Evolutionary conservation across 495 filamentous ascomycete genomes (phyloP).

Genomic region (Glarea lozoyensis): DNA sequence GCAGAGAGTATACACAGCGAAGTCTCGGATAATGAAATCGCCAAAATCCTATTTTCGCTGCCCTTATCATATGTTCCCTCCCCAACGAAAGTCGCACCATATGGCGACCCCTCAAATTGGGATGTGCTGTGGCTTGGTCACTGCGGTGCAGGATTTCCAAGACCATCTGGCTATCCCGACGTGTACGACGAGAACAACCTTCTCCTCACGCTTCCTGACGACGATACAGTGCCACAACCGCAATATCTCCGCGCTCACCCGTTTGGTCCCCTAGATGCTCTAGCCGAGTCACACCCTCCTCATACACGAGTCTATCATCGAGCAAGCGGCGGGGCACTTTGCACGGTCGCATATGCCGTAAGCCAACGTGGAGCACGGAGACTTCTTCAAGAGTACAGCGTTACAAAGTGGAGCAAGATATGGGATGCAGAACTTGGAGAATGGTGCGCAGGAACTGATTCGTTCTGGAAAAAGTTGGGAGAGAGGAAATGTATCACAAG

Average conservation of each 20-base stretch:
- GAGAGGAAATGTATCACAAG: slow-evolving; percentile 32
- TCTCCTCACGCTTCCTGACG: slow-evolving; percentile 25
- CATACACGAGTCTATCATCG: slow-evolving; percentile 37
- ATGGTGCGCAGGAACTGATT: slow-evolving; percentile 31
- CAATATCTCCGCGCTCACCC: slow-evolving; percentile 35
- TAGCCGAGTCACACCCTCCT: slow-evolving; percentile 28
- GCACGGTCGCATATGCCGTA: slow-evolving; percentile 40
- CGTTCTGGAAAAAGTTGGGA: not conserved
- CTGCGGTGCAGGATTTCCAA: slow-evolving; percentile 36
- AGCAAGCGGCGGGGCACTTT: slow-evolving; percentile 26
- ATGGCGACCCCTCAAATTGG: slow-evolving; percentile 32
- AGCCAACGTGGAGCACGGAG: slow-evolving; percentile 34
- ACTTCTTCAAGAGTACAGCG: slow-evolving; percentile 30
- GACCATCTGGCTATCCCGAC: not conserved
- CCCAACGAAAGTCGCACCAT: slow-evolving; percentile 15
- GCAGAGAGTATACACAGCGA: slow-evolving; percentile 11
- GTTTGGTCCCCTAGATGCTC: slow-evolving; percentile 30
- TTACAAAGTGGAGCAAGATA: slow-evolving; percentile 26
- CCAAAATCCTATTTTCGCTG: not conserved
- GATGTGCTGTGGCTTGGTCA: slow-evolving; percentile 43
- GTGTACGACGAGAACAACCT: slow-evolving; percentile 15
- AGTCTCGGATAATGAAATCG: slow-evolving; percentile 4
- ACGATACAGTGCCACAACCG: slow-evolving; percentile 30
- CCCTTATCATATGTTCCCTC: not conserved
- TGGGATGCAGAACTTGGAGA: slow-evolving; percentile 38